Evolutionary conservation across 129 eudicot genomes (phyloP).

Genomic region (Oenanthe sinensis): DNA sequence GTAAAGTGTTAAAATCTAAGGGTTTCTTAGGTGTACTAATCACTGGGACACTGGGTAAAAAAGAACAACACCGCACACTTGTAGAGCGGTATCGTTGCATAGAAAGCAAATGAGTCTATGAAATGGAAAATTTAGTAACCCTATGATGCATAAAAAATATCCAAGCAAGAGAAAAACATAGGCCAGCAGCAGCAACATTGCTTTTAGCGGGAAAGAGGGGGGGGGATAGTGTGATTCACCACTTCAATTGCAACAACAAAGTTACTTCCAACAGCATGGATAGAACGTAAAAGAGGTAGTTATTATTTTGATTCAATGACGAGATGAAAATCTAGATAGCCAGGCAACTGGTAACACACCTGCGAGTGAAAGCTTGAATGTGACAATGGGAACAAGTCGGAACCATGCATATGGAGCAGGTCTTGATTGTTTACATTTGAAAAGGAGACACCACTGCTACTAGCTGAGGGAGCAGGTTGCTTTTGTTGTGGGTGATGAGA

Average conservation of each 20-base stretch:
- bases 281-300: not conserved
- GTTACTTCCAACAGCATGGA: not conserved
- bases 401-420: conserved; percentile 56
- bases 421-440: conserved; percentile 62
- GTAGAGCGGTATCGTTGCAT: not conserved
- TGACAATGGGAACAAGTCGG: conserved; percentile 69
- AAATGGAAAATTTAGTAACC: not conserved
- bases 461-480: conserved; percentile 50
- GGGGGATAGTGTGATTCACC: not conserved
- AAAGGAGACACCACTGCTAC: conserved; percentile 47
- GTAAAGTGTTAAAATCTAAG: not conserved
- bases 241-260: not conserved
- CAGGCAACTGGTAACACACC: conserved; percentile 20
- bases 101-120: not conserved
- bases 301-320: not conserved
- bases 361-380: conserved; percentile 56
- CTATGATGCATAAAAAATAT: not conserved
- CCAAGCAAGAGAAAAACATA: not conserved
- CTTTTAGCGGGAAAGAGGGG: too few relatives aligned
- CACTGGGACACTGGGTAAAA: not conserved
- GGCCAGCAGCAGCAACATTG: not conserved
- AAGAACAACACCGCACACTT: not conserved
- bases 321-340: not conserved
- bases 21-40: not conserved
- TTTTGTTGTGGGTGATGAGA: conserved; percentile 64